These are phyloP conservation scores for Gaultheria prostrata DNA, from an alignment of 148 eudicot genomes.

Conservation along the genomic window DNA sequence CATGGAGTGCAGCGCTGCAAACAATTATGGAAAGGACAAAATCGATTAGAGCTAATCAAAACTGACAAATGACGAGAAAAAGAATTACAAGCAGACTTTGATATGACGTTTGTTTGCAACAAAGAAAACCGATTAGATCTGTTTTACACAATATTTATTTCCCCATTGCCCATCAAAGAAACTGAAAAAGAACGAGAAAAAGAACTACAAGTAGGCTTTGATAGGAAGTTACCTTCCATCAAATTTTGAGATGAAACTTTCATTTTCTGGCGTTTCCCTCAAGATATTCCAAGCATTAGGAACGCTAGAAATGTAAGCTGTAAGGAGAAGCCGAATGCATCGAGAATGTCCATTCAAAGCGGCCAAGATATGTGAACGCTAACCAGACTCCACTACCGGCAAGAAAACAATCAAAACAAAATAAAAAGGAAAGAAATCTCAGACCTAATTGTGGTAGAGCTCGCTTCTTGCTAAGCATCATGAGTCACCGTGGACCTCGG, in stretches of 20 bases:
- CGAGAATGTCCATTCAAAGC: constrained; percentile 88
- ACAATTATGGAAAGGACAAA: constrained; percentile 10
- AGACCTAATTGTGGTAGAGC: too few species aligned
- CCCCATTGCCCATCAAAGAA: too few species aligned
- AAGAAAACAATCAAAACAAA: too few species aligned
- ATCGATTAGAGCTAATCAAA: not conserved
- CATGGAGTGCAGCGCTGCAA: constrained; percentile 49
- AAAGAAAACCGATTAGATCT: too few species aligned
- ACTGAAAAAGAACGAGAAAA: not conserved
- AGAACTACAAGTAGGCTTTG: constrained; percentile 1
- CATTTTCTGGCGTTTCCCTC: constrained; percentile 42
- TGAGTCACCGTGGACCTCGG: too few species aligned
- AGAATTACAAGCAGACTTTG: constrained; percentile 2
- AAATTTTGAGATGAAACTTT: constrained; percentile 45
- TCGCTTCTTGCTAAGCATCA: too few species aligned
- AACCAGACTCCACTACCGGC: too few species aligned
- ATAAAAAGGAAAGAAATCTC: too few species aligned
- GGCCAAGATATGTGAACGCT: constrained; percentile 38
- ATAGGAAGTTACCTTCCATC: constrained; percentile 45
- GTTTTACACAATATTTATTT: too few species aligned
- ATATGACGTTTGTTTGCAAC: constrained; percentile 12
- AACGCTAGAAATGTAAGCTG: constrained; percentile 83
- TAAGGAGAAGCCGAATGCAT: constrained; percentile 80
- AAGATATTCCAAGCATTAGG: constrained; percentile 52
- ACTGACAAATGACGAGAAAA: not conserved